These are phyloP conservation scores for Aspergillus cristatus DNA, from an alignment of 495 filamentous ascomycete species.

Conservation along the genomic window DNA sequence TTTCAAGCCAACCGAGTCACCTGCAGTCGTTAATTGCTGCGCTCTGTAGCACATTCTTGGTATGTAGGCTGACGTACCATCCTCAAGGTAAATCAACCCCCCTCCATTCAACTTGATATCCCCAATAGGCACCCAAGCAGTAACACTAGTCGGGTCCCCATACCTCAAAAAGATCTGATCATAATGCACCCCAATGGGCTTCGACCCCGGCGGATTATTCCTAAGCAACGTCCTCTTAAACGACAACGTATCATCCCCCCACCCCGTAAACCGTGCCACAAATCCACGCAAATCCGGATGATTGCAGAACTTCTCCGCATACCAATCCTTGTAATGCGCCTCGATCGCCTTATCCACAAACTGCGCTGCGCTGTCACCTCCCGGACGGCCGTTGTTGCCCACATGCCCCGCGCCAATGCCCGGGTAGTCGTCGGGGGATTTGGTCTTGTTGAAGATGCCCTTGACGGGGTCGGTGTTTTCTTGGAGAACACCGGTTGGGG, in stretches of 20 bases:
- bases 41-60: neutral
- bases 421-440: slow-evolving; percentile 40
- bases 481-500: slow-evolving; percentile 47
- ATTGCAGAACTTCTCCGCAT: slow-evolving; percentile 46
- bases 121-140: slow-evolving; percentile 58
- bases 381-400: slow-evolving; percentile 40
- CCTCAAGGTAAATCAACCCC: slow-evolving; percentile 54
- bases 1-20: slow-evolving; percentile 29
- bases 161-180: slow-evolving; percentile 57
- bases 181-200: slow-evolving; percentile 56
- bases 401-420: slow-evolving; percentile 49
- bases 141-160: slow-evolving; percentile 48
- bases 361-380: slow-evolving; percentile 28
- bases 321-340: slow-evolving; percentile 50
- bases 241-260: slow-evolving; percentile 42
- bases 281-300: slow-evolving; percentile 45
- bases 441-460: slow-evolving; percentile 42
- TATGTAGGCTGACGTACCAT: slow-evolving; percentile 19
- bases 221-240: slow-evolving; percentile 42
- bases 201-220: slow-evolving; percentile 49
- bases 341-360: slow-evolving; percentile 49
- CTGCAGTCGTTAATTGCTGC: slow-evolving; percentile 8
- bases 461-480: slow-evolving; percentile 30
- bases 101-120: slow-evolving; percentile 49
- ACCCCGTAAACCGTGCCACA: slow-evolving; percentile 43